Evolutionary conservation across 1,284 basidiomycete genomes (phyloP), one percentile per base, ranked within the genome.

Genomic region (Phylloboletellus chloephorus): DNA sequence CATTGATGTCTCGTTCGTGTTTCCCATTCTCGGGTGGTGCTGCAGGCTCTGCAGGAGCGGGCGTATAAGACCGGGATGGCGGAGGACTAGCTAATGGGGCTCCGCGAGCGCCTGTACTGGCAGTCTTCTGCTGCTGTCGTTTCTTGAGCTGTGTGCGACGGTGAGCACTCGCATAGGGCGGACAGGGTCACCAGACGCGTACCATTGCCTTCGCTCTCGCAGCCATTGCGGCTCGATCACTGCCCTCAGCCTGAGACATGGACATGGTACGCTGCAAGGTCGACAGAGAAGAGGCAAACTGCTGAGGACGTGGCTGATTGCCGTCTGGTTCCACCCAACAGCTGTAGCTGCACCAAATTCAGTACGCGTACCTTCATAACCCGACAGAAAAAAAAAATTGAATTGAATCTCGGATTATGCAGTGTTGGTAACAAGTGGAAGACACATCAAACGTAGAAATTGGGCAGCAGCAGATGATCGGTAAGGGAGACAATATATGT

Each of bases 191-290:
- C 8, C 16, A 20, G 38, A 44, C 33, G 32, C 52, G 39, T 58
- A 88, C 87, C 76, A 89, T 55, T 34, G 83, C 84, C 61, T 83
- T 85, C 43, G 82, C 86, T 49, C 86, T 75, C 3, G 86, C 87
- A 47, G 85, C 77, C 63, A 82, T 88, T 8, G 78, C 78, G 43
- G 84, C 82, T 46, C 86, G 76, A 48, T 88, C 87, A 43, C n/a
- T n/a, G n/a, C 81, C 80, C 53, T 86, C 85, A 21, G 77, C 71
- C 31, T 69, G 74, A 69, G 45, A 46, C 57, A 46, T 52, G 41
- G 41, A 33, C 32, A 39, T 29, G 35, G 31, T 24, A 34, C 42
- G 33, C 25, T 37, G 43, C 36, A 8, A 31, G 34, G 31, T 41
- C 6, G n/a, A n/a, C n/a, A n/a, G n/a, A n/a, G n/a, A n/a, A n/a